Conservation (phyloP, 805 yeast species). For the Candida mattraensis region DNA sequence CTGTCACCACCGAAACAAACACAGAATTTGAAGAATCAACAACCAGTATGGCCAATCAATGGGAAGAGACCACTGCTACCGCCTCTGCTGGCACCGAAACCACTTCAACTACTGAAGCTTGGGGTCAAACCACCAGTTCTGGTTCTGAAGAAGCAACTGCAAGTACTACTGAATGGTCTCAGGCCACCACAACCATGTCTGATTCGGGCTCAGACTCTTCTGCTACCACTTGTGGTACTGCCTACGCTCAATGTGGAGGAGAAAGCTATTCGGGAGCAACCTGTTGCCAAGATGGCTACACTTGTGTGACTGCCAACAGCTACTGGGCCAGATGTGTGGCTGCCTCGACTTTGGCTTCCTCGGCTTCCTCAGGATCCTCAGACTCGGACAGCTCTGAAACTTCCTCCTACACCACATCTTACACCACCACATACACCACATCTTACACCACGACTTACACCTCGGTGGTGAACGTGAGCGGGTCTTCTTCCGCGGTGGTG, state of each 20-base stretch:
- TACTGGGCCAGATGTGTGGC: constrained; percentile 33
- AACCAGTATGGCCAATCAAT: neutral
- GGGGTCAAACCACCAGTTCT: constrained; percentile 3
- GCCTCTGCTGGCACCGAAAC: constrained; percentile 6
- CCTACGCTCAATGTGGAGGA: constrained; percentile 34
- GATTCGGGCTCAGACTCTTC: constrained; percentile 1
- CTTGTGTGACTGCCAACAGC: constrained; percentile 26
- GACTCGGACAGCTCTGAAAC: constrained; percentile 4
- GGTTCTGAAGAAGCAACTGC: no score
- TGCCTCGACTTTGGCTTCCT: constrained; percentile 22
- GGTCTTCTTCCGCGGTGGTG: constrained; percentile 13
- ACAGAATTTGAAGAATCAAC: constrained; percentile 1
- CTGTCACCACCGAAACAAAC: constrained; percentile 4
- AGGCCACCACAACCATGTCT: constrained; percentile 1
- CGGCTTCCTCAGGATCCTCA: neutral
- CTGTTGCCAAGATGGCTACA: constrained; percentile 27
- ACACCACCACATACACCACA: constrained; percentile 17
- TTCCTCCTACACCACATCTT: constrained; percentile 5
- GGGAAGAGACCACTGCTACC: constrained; percentile 1
- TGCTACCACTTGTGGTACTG: constrained; percentile 25
- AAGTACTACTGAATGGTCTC: neutral
- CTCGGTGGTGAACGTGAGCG: constrained; percentile 12
- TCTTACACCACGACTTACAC: constrained; percentile 12
- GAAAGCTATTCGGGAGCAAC: constrained; percentile 26
- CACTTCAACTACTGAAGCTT: constrained; percentile 1